Conservation (phyloP, 2,329 filamentous ascomycete species). For the Tricladium varicosporioides region DNA sequence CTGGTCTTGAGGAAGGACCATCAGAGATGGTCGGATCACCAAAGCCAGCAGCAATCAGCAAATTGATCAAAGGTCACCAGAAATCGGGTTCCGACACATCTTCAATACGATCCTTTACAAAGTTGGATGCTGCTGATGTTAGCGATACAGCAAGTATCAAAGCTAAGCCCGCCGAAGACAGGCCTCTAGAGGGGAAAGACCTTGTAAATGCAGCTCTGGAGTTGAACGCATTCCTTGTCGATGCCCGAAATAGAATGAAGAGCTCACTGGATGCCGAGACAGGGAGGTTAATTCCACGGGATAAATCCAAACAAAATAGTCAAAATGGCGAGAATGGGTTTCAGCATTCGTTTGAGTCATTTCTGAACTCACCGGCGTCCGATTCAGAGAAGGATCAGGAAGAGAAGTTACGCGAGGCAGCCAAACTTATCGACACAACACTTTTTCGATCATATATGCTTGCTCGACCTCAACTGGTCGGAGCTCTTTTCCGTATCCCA, state of each 20-base stretch:
- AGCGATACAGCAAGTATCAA: constrained; percentile 56
- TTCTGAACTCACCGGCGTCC: constrained; percentile 45
- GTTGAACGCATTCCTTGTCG: constrained; percentile 83
- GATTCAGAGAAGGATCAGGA: constrained; percentile 57
- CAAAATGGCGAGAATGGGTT: constrained; percentile 39
- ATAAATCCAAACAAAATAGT: constrained; percentile 33
- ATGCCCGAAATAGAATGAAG: constrained; percentile 69
- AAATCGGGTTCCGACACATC: constrained; percentile 42
- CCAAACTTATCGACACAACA: constrained; percentile 86
- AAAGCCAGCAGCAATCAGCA: constrained; percentile 40
- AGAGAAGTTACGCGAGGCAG: constrained; percentile 70
- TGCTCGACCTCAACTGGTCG: constrained; percentile 77
- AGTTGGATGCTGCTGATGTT: constrained; percentile 44
- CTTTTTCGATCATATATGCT: constrained; percentile 96
- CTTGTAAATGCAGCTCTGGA: constrained; percentile 78
- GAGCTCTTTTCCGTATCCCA: constrained; percentile 87
- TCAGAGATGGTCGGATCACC: constrained; percentile 26
- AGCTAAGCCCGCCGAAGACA: constrained; percentile 46
- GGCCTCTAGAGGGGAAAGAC: constrained; percentile 72
- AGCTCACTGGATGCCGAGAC: constrained; percentile 61
- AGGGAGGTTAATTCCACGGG: constrained; percentile 53
- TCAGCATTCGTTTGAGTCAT: constrained; percentile 53
- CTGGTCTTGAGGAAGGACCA: constrained; percentile 16
- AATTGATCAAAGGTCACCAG: constrained; percentile 36
- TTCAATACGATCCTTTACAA: constrained; percentile 60